Evolutionary conservation across 2,329 filamentous ascomycete species (phyloP).

Genomic region (Huntiella omanensis): DNA sequence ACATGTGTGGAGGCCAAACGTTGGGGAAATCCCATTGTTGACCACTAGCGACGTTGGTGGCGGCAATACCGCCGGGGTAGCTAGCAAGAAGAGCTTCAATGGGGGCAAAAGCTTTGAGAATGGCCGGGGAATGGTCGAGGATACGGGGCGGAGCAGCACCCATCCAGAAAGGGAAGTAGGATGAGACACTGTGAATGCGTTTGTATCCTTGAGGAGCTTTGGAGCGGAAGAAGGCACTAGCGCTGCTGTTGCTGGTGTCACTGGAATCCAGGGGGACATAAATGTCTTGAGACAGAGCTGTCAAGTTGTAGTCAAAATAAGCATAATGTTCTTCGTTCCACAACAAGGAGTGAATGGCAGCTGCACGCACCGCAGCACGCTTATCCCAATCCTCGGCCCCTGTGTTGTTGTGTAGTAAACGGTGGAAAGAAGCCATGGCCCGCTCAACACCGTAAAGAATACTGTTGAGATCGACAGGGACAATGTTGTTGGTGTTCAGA

Average conservation of each 20-base stretch:
- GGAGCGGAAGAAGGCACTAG: conserved; percentile 16
- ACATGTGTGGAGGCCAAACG: conserved; percentile 50
- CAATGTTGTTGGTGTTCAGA: conserved; percentile 36
- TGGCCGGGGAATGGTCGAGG: conserved; percentile 37
- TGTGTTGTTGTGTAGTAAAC: conserved; percentile 28
- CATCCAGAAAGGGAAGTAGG: conserved; percentile 53
- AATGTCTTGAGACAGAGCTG: conserved; percentile 33
- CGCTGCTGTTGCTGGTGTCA: conserved; percentile 3
- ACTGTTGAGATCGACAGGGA: conserved; percentile 49
- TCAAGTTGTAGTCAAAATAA: conserved; percentile 54
- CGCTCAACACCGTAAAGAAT: conserved; percentile 49
- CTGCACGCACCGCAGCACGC: conserved; percentile 32
- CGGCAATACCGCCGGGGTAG: conserved; percentile 37
- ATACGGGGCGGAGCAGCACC: conserved; percentile 40
- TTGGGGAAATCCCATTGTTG: conserved; percentile 56
- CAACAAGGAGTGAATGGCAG: conserved; percentile 42
- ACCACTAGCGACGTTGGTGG: conserved; percentile 40
- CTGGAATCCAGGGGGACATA: conserved; percentile 21
- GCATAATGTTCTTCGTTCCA: conserved; percentile 44
- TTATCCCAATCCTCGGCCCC: conserved; percentile 30
- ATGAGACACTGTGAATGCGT: conserved; percentile 36
- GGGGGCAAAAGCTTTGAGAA: conserved; percentile 34
- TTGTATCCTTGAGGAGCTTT: conserved; percentile 35
- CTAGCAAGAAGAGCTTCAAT: conserved; percentile 32
- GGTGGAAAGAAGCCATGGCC: conserved; percentile 35